phyloP scores from a whole-genome alignment of 2,329 filamentous ascomycete species.

The Diplocarpon rosae region DNA sequence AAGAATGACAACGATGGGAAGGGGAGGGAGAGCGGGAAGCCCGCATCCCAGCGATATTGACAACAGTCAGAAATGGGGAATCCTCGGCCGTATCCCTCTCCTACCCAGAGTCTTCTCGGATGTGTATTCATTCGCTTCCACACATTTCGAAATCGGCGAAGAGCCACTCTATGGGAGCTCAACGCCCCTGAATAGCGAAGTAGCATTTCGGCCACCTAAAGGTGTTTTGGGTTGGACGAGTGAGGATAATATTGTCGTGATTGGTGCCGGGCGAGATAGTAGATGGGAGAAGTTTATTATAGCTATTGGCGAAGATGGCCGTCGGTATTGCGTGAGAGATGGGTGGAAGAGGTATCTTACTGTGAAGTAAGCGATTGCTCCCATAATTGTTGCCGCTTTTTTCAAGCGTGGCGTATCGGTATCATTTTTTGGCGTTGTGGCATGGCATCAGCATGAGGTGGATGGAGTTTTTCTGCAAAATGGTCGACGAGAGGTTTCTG shows the following conservation, averaged over 20 bases:
- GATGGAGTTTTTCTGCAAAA: too few relatives aligned
- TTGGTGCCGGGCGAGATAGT: conserved; percentile 70
- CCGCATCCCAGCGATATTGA: conserved; percentile 33
- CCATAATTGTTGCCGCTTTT: conserved; percentile 7
- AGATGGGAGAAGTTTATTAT: conserved; percentile 82
- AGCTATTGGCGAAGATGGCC: conserved; percentile 56
- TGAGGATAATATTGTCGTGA: conserved; percentile 61
- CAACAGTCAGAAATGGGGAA: conserved; percentile 68
- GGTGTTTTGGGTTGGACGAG: conserved; percentile 77
- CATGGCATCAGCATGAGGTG: background rate
- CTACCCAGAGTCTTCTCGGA: conserved; percentile 85
- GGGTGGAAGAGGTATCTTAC: conserved; percentile 74
- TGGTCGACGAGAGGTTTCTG: too few relatives aligned
- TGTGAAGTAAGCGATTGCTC: conserved; percentile 19
- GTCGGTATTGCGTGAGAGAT: conserved; percentile 54
- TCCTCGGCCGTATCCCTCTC: conserved; percentile 71
- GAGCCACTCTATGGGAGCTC: conserved; percentile 57
- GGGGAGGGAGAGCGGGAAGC: conserved; percentile 21
- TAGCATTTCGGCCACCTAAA: conserved; percentile 50
- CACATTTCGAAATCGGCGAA: conserved; percentile 73
- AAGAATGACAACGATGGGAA: conserved; percentile 24
- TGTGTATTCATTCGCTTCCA: conserved; percentile 72
- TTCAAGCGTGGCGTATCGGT: conserved; percentile 17
- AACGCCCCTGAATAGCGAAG: conserved; percentile 32
- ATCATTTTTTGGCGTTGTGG: background rate